Base-by-base conservation (phyloP, 768 basidiomycete species). In the Daedaleopsis sinensis region DNA sequence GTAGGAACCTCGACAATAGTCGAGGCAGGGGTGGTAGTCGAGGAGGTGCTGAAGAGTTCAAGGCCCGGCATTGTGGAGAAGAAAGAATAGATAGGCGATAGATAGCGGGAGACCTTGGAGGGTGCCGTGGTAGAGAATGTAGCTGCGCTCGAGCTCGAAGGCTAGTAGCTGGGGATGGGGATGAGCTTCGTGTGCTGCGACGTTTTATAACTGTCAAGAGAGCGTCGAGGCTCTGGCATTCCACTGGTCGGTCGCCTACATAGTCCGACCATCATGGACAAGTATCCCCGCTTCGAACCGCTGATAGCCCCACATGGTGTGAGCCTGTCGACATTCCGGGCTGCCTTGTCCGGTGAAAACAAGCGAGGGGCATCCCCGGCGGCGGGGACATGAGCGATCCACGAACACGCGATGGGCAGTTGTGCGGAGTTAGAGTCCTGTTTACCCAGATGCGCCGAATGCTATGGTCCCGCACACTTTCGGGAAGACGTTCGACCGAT, bases 31-130 rank as follows among this genome's bases (percentile, higher is more conserved):
- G 64, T 54, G 57, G 68, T 47, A 61, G 64, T 64, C 56, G 59
- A 57, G 50, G 65, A 65, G 44, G n/a, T n/a, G n/a, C 70, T 64
- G 60, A 66, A 68, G 50, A 66, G 64, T 11, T 72, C 71, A 54
- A 70, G 64, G 49, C 71, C 71, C 35, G 70, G 69, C 69, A 72
- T 72, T 18, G 61, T 66, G n/a, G 11, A 21, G 48, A 32, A 32
- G 23, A 37, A 35, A n/a, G 39, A 55, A 58, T 59, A 63, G 64
- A 59, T 57, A 64, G n/a, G 21, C 7, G 55, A 52, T 49, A 57
- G 53, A 39, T 51, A 47, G 46, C 6, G 27, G 11, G 46, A 37
- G 37, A 52, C 35, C 27, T 16, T 52, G 51, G 37, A 32, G 16
- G 35, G 13, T 49, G 53, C 44, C 49, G 46, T 13, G 19, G 21